Evolutionary conservation across 2,329 filamentous ascomycete species (phyloP), one percentile per base, ranked within the genome.

Genomic region (Epichloe sp.): DNA sequence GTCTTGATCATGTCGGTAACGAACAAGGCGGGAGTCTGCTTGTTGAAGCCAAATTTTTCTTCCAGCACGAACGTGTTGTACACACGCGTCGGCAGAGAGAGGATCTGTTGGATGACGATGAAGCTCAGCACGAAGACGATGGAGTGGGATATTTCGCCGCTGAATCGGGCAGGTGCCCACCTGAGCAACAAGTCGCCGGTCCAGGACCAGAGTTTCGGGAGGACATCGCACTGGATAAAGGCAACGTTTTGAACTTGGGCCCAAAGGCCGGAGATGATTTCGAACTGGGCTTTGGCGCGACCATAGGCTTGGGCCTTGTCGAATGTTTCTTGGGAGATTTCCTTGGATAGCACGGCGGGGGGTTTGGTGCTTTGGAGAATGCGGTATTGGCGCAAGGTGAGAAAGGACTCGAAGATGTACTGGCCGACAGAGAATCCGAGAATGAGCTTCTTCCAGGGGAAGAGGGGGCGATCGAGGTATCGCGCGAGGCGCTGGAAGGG

Each of bases 371-470:
- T 81, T 65, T 91, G 81, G 54, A 97, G 78, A 51, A 96, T 81
- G 58, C 82, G 80, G 68, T 96, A 97, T 68, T 98, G 93, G 52
- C 93, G 88, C 59, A 88, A 74, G 26, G 88, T 88, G 49, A 98
- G 82, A 71, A 91, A 87, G 44, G 88, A 83, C 68, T 98, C 93
- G 63, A 98, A 83, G 50, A 88, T 71, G 68, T 88, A 97, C 66
- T 98, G 88, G 55, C 86, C 88, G 61, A 97, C 68, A 34, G 89
- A 95, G 73, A 98, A 98, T 62, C 89, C 87, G 60, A 97, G 79
- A 62, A 98, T 90, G 61, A 98, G 82, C 67, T 82, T 86, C 80
- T 96, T 98, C 93, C 93, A 98, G 51, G 93, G 91, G 73, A 97
- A 95, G 64, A 87, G 76, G 53, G 91, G 90, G 64, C 87, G 82